Percentiles rank a stretch among this genome's conserved stretches.
These are phyloP conservation scores for Botrytis squamosa DNA, from an alignment of 2,329 filamentous ascomycete species.

Conservation along the genomic window DNA sequence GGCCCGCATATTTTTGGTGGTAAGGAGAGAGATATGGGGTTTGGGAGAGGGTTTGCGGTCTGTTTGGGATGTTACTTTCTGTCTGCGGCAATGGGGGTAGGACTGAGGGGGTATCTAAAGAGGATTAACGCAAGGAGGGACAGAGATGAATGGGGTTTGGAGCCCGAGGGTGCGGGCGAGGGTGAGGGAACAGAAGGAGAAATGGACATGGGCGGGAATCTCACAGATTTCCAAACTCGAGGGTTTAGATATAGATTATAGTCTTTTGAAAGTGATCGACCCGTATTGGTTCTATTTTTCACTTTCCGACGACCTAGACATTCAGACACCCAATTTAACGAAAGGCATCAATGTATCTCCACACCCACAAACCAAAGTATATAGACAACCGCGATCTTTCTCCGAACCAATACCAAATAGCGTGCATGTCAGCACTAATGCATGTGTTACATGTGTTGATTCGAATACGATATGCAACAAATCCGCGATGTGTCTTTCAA, in stretches of 20 bases:
- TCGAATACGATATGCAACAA: background rate
- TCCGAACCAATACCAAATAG: background rate
- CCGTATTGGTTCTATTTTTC: too few species aligned
- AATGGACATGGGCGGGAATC: background rate
- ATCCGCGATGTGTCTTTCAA: too few species aligned
- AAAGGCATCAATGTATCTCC: background rate
- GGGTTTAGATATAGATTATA: slow-evolving; percentile 17
- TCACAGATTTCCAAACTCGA: slow-evolving; percentile 2
- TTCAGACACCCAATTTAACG: background rate
- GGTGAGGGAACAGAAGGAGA: background rate
- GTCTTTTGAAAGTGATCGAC: background rate
- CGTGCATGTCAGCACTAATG: background rate
- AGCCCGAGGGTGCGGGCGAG: too few species aligned
- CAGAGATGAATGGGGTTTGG: background rate
- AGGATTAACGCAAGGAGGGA: slow-evolving; percentile 29
- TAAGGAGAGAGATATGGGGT: slow-evolving; percentile 22
- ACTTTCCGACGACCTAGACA: background rate
- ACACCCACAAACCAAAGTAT: background rate
- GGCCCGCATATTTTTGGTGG: slow-evolving; percentile 30
- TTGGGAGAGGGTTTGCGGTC: slow-evolving; percentile 34
- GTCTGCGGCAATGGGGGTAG: slow-evolving; percentile 24
- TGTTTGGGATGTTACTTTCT: slow-evolving; percentile 34
- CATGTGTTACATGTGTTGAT: background rate
- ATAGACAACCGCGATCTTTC: background rate
- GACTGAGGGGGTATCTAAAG: slow-evolving; percentile 28